Base-by-base conservation (phyloP, 2,329 filamentous ascomycete species). In the Trichophyton simii region DNA sequence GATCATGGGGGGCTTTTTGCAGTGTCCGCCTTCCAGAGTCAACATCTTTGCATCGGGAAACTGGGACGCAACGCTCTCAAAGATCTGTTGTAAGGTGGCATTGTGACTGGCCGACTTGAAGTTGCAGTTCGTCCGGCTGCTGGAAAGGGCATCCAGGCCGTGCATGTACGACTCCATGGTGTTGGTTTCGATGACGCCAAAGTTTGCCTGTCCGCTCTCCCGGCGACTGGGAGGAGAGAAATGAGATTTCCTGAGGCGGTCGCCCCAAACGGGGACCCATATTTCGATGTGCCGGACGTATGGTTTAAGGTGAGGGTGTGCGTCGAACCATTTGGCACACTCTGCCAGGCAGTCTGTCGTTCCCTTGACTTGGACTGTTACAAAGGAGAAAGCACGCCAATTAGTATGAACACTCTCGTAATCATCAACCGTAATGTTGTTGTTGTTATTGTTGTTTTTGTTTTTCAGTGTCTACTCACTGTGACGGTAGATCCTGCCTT, bases 21-120 rank as follows among this genome's bases (percentile, higher is more conserved):
- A 82, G 70, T 90, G 86, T 3, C 87, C 87, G n/a, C 87, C 87
- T 71, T 90, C 87, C 15, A 90, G 76, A 0, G 87, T 90, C 68
- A 91, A 75, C 42, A 89, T 83, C 64, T 80, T 81, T 0, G 82
- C 82, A 60, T 83, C 78, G 0, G 84, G 81, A 46, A 88, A 83
- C 9, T 80, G 79, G 31, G 75, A 75, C 57, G 78, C 75, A 18
- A 89, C 78, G 63, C 88, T 86, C 58, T 76, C 74, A 65, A 90
- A 88, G 1, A 87, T 84, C 64, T 88, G 85, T 59, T 87, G 83
- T 52, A 90, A 72, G 0, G 85, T 84, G 65, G 85, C 86, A 69
- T 89, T 89, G 67, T 87, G 82, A 8, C 79, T 70, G 18, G 71
- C 67, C 42, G 68, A 68, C 54, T 70, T 67, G 52, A 72, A 73